Evolutionary conservation across 2,329 filamentous ascomycete genomes (phyloP).

Genomic region (Chlorencoelia australis): DNA sequence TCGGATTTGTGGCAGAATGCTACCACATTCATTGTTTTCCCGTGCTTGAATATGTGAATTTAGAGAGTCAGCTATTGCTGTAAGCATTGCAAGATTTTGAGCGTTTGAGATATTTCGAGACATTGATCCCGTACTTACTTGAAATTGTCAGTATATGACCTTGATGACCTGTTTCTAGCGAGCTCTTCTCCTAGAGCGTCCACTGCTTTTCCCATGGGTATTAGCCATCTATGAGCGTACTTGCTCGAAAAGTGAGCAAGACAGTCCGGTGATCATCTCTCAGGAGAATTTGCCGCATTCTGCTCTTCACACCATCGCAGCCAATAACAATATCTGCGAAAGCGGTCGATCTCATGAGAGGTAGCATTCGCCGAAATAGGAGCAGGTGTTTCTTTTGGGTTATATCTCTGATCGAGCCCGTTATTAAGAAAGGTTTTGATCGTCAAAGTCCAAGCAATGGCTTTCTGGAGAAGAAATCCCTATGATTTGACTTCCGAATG

Average conservation of each 20-base stretch:
- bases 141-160: too few relatives aligned
- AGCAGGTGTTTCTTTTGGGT: too few relatives aligned
- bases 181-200: constrained; percentile 37
- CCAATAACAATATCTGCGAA: constrained; percentile 8
- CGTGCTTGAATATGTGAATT: too few relatives aligned
- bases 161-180: constrained; percentile 37
- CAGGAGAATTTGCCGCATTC: constrained; percentile 39
- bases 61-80: too few relatives aligned
- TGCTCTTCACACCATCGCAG: constrained; percentile 34
- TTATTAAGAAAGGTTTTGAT: constrained; percentile 19
- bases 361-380: too few relatives aligned
- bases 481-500: constrained; percentile 24
- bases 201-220: constrained; percentile 45
- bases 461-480: constrained; percentile 15
- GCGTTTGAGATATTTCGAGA: too few relatives aligned
- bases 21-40: constrained; percentile 44
- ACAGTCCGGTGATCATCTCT: constrained; percentile 35
- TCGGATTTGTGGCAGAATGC: constrained; percentile 23
- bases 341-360: too few relatives aligned
- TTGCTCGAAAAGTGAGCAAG: constrained; percentile 41
- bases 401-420: constrained; percentile 23
- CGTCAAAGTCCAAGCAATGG: constrained; percentile 19
- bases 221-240: constrained; percentile 48
- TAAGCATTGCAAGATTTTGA: too few relatives aligned
- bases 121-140: too few relatives aligned